These are phyloP conservation scores for Aspergillus neoniger DNA, from an alignment of 2,329 filamentous ascomycete species.

Conservation along the genomic window DNA sequence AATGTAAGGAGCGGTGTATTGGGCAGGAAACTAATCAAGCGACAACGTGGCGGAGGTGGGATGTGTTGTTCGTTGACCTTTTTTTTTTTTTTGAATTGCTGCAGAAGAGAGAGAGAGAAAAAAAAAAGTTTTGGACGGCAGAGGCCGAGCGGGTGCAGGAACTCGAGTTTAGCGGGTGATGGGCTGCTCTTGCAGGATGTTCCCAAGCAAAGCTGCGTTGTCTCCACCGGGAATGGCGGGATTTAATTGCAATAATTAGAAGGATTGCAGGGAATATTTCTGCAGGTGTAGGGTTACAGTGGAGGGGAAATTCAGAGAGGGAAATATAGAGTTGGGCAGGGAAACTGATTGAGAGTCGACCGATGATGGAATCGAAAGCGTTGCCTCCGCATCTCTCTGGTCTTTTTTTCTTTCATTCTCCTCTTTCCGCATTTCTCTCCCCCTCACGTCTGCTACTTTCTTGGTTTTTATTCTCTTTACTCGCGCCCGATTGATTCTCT, in stretches of 20 bases:
- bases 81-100: neutral
- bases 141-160: neutral
- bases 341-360: neutral
- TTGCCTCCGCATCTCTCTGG: neutral
- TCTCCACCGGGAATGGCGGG: neutral
- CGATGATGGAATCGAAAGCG: neutral
- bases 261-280: neutral
- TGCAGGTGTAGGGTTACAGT: neutral
- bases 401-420: too few relatives aligned
- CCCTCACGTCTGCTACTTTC: neutral
- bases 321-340: too few relatives aligned
- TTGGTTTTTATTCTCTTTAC: neutral
- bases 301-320: too few relatives aligned
- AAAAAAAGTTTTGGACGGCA: constrained; percentile 2
- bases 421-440: neutral
- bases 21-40: constrained; percentile 12
- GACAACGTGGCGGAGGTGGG: constrained; percentile 5
- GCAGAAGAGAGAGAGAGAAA: neutral
- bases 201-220: constrained; percentile 1
- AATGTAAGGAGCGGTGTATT: constrained; percentile 10
- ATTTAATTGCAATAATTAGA: neutral
- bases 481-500: neutral
- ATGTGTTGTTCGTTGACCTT: neutral
- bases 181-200: neutral
- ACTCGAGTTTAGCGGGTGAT: neutral